These are phyloP conservation scores for Blastocystis sp. DNA, from an alignment of 352 stramenopile species.

Conservation along the genomic window DNA sequence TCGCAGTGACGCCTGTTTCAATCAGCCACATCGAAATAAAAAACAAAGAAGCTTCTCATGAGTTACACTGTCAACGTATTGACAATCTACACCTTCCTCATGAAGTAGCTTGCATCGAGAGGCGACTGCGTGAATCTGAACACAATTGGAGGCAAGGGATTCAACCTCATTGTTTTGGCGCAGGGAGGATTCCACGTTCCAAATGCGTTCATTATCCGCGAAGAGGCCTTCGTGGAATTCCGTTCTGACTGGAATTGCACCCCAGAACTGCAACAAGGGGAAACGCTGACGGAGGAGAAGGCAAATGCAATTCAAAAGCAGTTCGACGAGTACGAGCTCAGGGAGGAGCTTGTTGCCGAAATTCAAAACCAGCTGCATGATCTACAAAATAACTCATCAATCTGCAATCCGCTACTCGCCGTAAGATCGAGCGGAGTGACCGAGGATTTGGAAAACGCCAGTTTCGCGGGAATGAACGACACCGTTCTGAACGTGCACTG, in stretches of 20 bases:
- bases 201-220: conserved; percentile 48
- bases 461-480: conserved; percentile 68
- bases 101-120: conserved; percentile 30
- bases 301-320: conserved; percentile 11
- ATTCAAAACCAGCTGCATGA: conserved; percentile 61
- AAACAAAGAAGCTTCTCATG: too few species aligned
- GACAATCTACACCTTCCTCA: too few species aligned
- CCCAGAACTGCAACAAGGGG: not conserved
- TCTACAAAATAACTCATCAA: not conserved
- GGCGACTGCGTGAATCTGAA: conserved; percentile 30
- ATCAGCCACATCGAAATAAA: too few species aligned
- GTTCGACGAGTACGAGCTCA: conserved; percentile 37
- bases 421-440: conserved; percentile 54
- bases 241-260: not conserved
- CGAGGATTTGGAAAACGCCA: conserved; percentile 63
- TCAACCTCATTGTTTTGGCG: conserved; percentile 47
- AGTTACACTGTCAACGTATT: too few species aligned
- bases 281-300: conserved; percentile 10
- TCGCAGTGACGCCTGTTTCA: too few species aligned
- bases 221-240: conserved; percentile 58
- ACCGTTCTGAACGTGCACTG: conserved; percentile 65
- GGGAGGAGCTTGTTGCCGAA: conserved; percentile 41
- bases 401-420: conserved; percentile 47
- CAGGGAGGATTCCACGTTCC: conserved; percentile 60
- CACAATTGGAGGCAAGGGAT: conserved; percentile 59